Conservation (phyloP, 257 asterid species). For the Cinchona pubescens region DNA sequence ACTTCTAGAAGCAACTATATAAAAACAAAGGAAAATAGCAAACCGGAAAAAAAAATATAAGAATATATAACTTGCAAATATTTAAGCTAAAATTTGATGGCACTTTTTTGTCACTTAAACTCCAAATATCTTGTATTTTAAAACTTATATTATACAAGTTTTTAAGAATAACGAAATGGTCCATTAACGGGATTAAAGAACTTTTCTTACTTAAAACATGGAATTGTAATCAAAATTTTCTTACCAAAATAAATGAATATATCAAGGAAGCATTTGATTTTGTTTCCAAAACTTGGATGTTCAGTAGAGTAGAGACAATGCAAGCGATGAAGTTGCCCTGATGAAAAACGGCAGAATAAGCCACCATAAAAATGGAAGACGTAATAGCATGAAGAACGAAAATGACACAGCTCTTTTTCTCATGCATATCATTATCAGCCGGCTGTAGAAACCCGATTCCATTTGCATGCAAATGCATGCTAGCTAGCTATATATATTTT, state of each 20-base stretch:
- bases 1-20: neutral
- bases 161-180: too few relatives aligned
- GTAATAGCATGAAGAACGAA: neutral
- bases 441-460: conserved; percentile 3
- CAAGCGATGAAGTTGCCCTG: neutral
- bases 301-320: neutral
- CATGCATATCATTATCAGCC: neutral
- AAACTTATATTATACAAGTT: too few relatives aligned
- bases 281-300: neutral
- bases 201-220: too few relatives aligned
- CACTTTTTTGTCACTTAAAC: neutral
- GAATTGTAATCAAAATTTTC: too few relatives aligned
- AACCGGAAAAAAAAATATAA: neutral
- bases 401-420: neutral
- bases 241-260: too few relatives aligned
- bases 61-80: neutral
- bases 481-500: too few relatives aligned
- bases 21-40: neutral
- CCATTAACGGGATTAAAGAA: too few relatives aligned
- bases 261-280: neutral
- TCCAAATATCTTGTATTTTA: too few relatives aligned
- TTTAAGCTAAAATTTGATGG: neutral
- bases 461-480: too few relatives aligned
- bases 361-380: neutral
- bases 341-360: neutral